Conservation (phyloP, 2,329 filamentous ascomycete genomes). For the Fusarium pininemorale region DNA sequence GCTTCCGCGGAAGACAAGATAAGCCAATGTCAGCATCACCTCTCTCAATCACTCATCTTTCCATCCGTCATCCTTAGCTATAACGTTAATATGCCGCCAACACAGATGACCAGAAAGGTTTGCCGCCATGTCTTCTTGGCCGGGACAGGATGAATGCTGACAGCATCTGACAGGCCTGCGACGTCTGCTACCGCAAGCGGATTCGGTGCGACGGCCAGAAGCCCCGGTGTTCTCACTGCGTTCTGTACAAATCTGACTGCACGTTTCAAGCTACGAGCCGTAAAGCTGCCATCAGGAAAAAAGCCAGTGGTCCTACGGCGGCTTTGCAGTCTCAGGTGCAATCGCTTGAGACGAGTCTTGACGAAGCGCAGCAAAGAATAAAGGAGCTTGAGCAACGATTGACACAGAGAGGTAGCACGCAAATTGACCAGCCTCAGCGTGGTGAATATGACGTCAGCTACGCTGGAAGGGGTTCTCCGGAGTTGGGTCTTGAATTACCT, state of each 20-base stretch:
- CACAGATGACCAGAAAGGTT: neutral
- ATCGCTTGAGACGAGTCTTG: neutral
- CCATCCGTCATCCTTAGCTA: fast-evolving
- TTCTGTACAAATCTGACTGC: neutral
- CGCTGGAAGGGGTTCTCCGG: fast-evolving
- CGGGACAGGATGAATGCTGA: neutral
- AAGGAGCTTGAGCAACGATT: neutral
- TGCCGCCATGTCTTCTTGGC: fast-evolving
- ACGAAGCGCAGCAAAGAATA: neutral
- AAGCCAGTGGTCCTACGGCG: fast-evolving
- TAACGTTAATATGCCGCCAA: neutral
- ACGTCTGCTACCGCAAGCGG: constrained; percentile 26
- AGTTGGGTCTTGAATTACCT: neutral
- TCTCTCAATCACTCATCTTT: too few species aligned
- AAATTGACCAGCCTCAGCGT: fast-evolving
- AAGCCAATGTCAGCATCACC: neutral
- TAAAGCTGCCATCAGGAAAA: neutral
- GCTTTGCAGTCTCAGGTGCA: neutral
- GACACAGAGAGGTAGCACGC: neutral
- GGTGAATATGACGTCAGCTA: neutral
- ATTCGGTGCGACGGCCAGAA: constrained; percentile 24
- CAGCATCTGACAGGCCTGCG: constrained; percentile 2
- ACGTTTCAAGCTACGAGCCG: constrained; percentile 5
- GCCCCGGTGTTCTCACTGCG: constrained; percentile 21
- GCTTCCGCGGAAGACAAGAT: constrained; percentile 1